Evolutionary conservation across 2,329 filamentous ascomycete species (phyloP), one percentile per base, ranked within the genome.

Genomic region (Ramichloridium luteum): DNA sequence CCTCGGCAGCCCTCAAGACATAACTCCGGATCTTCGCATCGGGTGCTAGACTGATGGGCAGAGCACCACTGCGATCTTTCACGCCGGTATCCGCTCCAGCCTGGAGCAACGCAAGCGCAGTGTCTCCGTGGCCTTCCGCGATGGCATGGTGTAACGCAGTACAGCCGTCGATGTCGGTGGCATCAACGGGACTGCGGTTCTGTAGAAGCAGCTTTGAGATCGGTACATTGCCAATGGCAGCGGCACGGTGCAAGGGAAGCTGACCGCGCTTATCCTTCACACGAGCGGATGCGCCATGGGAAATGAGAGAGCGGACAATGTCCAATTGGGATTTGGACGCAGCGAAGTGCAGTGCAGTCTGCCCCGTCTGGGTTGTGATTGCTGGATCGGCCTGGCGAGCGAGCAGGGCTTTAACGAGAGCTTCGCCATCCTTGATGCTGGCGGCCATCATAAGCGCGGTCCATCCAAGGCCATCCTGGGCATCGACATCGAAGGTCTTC

Each of bases 311-410:
- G 29, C 77, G 77, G 15, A 84, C 84, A 5, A 80, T 68, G 41
- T 92, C 82, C 27, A 94, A 64, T 52, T 93, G 86, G 48, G 74
- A 74, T 58, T 98, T 98, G 17, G 85, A 93, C 10, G 82, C 79
- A 29, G 85, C 76, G 53, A 96, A 93, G 58, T 96, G 88, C 13
- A 98, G 70, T 6, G 80, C 83, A 13, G 85, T 93, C 60, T 80
- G 79, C 38, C 77, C 77, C 37, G 62, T 72, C 52, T 73, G 67
- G 74, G 78, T 88, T 57, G 78, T 84, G 38, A 73, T 65, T 48
- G 83, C 80, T 1, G 80, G 66, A 45, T 85, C 77, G 17, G 70
- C 77, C 49, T 75, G 78, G 31, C 64, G 60, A 2, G 90, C 62
- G 6, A 90, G 65, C 18, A 42, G 34, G 2, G 84, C 56, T 25